phyloP scores from a whole-genome alignment of 192 early-diverging fungal species.

The Linnemannia zychae region DNA sequence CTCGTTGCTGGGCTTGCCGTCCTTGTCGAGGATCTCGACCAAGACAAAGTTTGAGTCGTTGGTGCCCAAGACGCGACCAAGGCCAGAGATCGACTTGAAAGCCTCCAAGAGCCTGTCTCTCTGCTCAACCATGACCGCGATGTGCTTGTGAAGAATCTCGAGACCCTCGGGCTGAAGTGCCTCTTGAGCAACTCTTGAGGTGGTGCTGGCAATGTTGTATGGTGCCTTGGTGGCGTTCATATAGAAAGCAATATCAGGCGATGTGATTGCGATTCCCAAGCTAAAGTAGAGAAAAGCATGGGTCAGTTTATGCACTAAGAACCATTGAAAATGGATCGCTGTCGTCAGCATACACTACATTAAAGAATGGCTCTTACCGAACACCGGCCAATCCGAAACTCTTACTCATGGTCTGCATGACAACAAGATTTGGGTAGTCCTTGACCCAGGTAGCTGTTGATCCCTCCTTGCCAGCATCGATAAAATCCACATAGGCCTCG shows the following conservation, averaged over 20 bases:
- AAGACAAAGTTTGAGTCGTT: slow-evolving; percentile 98
- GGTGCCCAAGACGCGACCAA: slow-evolving; percentile 85
- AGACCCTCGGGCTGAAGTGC: slow-evolving; percentile 84
- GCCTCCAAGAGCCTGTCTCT: slow-evolving; percentile 75
- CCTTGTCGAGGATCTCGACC: slow-evolving; percentile 79
- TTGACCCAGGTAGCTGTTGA: slow-evolving; percentile 83
- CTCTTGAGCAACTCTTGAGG: slow-evolving; percentile 80
- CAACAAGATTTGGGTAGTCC: slow-evolving; percentile 93
- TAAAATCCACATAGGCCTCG: slow-evolving; percentile 99
- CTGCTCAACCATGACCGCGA: slow-evolving; percentile 70
- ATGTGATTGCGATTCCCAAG: slow-evolving; percentile 87
- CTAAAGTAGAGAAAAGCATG: slow-evolving; percentile 38
- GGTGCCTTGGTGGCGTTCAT: slow-evolving; percentile 99
- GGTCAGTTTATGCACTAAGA: not conserved
- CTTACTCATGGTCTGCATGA: slow-evolving; percentile 98
- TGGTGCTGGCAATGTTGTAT: slow-evolving; percentile 95
- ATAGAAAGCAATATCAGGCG: slow-evolving; percentile 84
- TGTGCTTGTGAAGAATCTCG: slow-evolving; percentile 74
- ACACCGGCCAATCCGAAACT: slow-evolving; percentile 99
- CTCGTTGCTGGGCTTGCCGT: slow-evolving; percentile 73
- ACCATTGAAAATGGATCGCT: not conserved
- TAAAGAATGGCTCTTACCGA: slow-evolving; percentile 63
- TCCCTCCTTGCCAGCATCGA: slow-evolving; percentile 71
- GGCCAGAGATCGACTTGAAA: slow-evolving; percentile 71
- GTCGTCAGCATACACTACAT: not conserved